Evolutionary conservation across 2,329 filamentous ascomycete species (phyloP), one percentile per base, ranked within the genome.

Genomic region (Phaeosphaeriaceae sp.): DNA sequence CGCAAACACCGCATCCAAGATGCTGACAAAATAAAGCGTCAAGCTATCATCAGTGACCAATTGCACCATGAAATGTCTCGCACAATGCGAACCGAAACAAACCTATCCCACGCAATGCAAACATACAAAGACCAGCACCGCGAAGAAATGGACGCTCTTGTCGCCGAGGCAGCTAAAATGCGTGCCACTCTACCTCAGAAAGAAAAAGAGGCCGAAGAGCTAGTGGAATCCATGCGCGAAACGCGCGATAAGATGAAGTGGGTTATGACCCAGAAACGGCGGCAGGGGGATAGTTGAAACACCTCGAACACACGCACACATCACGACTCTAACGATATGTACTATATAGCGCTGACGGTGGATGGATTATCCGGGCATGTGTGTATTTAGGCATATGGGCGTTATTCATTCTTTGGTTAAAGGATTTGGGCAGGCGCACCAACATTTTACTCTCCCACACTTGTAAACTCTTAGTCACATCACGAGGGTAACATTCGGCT

Each of bases 11-110:
- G 64, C 16, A 46, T 63, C 26, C 65, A 68, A 33, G 64, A 71
- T 32, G 64, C 64, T 12, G 68, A 72, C 33, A 68, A 67, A 47
- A 69, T 74, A 45, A 67, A 64, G 52, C 84, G 83, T 26, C 76
- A 91, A 42, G 80, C 85, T 42, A 85, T 89, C 50, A 79, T 92
- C 26, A 87, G 84, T 67, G 87, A 90, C 56, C 88, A 92, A 72
- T 85, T 90, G 67, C 83, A 88, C 56, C 80, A 82, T 63, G 88
- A 90, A 61, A 81, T 89, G 50, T 81, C 83, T 48, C 78, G 83
- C 50, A 75, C 87, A 18, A 74, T 75, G 49, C 78, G 80, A 40
- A 81, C 88, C 62, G 88, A 89, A 63, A 80, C 83, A 21, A 81
- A 82, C 13, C 84, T 91, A 50, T 72, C 74, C 13, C 74, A 74